These are phyloP conservation scores for Pythium rishiriense DNA, from an alignment of 352 stramenopile species.

Conservation along the genomic window DNA sequence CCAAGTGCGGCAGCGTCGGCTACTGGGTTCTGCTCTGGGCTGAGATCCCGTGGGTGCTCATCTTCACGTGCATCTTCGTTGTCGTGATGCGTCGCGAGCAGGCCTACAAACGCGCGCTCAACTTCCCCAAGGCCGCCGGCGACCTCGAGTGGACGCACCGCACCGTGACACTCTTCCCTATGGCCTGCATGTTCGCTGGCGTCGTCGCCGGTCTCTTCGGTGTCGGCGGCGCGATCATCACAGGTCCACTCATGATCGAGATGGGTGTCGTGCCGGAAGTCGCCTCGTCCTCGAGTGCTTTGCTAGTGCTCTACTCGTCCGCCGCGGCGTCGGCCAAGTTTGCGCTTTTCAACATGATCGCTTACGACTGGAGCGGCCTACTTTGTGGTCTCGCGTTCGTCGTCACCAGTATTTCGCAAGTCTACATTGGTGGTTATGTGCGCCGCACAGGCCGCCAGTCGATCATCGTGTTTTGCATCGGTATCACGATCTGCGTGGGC, in stretches of 20 bases:
- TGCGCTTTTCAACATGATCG: conserved; percentile 50
- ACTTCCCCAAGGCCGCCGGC: conserved; percentile 40
- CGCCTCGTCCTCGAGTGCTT: conserved; percentile 41
- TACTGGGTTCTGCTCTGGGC: conserved; percentile 51
- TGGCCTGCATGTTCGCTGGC: conserved; percentile 40
- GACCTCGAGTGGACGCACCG: conserved; percentile 49
- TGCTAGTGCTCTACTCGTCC: conserved; percentile 60
- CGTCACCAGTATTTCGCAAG: conserved; percentile 45
- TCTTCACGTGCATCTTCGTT: conserved; percentile 39
- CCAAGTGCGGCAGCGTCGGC: conserved; percentile 35
- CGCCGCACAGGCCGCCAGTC: conserved; percentile 47
- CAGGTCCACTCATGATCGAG: conserved; percentile 63
- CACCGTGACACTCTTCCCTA: conserved; percentile 41
- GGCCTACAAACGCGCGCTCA: conserved; percentile 40
- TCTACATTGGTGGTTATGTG: conserved; percentile 57
- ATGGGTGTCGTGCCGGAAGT: conserved; percentile 57
- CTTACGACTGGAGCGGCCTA: conserved; percentile 45
- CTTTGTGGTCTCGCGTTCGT: conserved; percentile 48
- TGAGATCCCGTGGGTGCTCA: conserved; percentile 54
- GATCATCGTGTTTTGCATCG: conserved; percentile 57
- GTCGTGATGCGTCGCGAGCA: conserved; percentile 37
- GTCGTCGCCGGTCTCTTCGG: conserved; percentile 57
- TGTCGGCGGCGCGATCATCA: conserved; percentile 57
- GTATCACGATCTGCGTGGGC: conserved; percentile 44
- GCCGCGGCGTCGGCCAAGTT: conserved; percentile 52